Conservation (phyloP, 2,329 filamentous ascomycete species). For the Volutella citrinella region DNA sequence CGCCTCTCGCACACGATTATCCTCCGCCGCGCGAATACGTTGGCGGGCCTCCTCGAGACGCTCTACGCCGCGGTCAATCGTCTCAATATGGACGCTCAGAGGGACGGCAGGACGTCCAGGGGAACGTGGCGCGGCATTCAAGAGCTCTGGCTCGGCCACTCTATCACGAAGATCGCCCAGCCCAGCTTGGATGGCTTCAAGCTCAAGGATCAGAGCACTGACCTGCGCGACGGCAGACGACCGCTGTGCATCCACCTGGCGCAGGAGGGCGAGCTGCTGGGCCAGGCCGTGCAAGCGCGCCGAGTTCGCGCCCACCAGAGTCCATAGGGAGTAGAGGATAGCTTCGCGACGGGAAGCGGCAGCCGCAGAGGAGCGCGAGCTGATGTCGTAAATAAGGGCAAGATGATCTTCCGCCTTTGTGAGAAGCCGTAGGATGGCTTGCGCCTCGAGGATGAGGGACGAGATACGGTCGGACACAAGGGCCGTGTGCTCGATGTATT, state of each 20-base stretch:
- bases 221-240: slow-evolving; percentile 66
- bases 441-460: slow-evolving; percentile 66
- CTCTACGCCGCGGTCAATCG: slow-evolving; percentile 70
- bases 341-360: slow-evolving; percentile 60
- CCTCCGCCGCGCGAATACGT: slow-evolving; percentile 56
- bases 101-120: slow-evolving; percentile 44
- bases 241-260: slow-evolving; percentile 64
- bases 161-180: slow-evolving; percentile 70
- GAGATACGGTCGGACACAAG: slow-evolving; percentile 68
- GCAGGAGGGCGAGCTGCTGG: slow-evolving; percentile 61
- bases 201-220: slow-evolving; percentile 65
- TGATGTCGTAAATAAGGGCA: slow-evolving; percentile 66
- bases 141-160: slow-evolving; percentile 63
- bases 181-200: slow-evolving; percentile 69
- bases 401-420: slow-evolving; percentile 68
- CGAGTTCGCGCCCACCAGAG: slow-evolving; percentile 68
- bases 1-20: slow-evolving; percentile 53
- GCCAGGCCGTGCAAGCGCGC: slow-evolving; percentile 58
- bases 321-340: slow-evolving; percentile 69
- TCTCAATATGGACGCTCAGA: slow-evolving; percentile 71
- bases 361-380: slow-evolving; percentile 59
- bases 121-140: slow-evolving; percentile 46
- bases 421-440: slow-evolving; percentile 63
- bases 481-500: slow-evolving; percentile 71
- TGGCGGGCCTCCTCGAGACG: slow-evolving; percentile 64